Conservation (phyloP, 225 moss, liverwort and hornwort species). For the Sphagnum tenellum region DNA sequence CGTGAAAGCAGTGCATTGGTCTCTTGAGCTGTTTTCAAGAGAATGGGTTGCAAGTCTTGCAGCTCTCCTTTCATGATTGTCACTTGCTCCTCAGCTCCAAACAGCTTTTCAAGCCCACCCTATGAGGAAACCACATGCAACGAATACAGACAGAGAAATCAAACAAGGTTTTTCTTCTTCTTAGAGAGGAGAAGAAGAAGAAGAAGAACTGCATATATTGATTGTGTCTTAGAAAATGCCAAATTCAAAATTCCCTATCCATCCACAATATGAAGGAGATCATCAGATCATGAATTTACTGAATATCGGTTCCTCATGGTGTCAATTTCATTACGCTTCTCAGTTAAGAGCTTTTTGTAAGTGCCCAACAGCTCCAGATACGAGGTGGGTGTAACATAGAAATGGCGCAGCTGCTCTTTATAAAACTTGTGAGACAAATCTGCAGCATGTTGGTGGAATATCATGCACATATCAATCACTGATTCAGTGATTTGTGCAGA, state of each 20-base stretch:
- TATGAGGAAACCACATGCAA: constrained; percentile 1
- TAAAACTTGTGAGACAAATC: constrained; percentile 42
- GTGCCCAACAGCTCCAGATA: constrained; percentile 58
- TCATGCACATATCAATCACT: constrained; percentile 59
- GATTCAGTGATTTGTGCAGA: constrained; percentile 24
- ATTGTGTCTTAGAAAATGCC: too few species aligned
- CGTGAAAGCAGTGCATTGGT: constrained; percentile 43
- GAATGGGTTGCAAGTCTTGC: constrained; percentile 50
- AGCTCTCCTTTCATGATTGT: constrained; percentile 57
- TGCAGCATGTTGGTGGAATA: constrained; percentile 50
- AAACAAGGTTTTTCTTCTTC: too few species aligned
- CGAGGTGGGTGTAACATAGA: constrained; percentile 66
- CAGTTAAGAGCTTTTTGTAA: constrained; percentile 48
- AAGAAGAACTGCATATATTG: too few species aligned
- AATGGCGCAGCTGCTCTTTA: constrained; percentile 51
- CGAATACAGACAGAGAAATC: too few species aligned
- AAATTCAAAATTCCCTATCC: too few species aligned
- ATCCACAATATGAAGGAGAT: too few species aligned
- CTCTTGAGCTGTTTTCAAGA: constrained; percentile 47
- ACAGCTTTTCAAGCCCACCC: constrained; percentile 53
- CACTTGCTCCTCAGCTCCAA: constrained; percentile 63
- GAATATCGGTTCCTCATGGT: constrained; percentile 48
- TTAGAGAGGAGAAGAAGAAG: too few species aligned
- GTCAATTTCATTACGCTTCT: constrained; percentile 41
- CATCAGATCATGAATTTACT: constrained; percentile 15